Conservation (phyloP, 2,329 filamentous ascomycete species). For the Alternaria sp. region DNA sequence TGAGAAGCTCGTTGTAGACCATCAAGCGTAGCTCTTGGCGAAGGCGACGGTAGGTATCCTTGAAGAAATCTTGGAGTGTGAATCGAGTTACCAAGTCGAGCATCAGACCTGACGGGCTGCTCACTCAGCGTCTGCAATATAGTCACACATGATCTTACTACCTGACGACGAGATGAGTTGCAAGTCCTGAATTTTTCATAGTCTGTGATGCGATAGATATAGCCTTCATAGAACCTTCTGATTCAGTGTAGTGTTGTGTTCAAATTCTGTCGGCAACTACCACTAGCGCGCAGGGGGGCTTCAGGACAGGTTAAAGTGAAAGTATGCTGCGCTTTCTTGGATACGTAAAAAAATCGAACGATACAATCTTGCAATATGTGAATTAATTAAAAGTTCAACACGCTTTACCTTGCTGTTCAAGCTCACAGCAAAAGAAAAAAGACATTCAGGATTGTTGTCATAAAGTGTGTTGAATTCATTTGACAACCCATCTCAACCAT, state of each 20-base stretch:
- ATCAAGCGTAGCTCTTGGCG: not conserved
- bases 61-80: not conserved
- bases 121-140: conserved; percentile 1
- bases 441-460: not conserved
- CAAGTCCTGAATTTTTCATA: not conserved
- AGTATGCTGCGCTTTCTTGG: not conserved
- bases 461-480: not conserved
- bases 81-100: not conserved
- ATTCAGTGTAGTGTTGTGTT: not conserved
- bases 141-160: not conserved
- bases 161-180: not conserved
- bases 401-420: not conserved
- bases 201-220: not conserved
- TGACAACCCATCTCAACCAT: not conserved
- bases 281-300: not conserved
- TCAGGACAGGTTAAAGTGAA: not conserved
- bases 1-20: not conserved
- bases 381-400: not conserved
- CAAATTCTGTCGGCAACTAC: not conserved
- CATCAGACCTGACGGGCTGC: not conserved
- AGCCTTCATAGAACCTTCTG: not conserved
- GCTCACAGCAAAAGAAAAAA: no score
- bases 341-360: no score
- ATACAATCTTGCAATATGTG: no score
- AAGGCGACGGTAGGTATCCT: not conserved